Evolutionary conservation across 768 basidiomycete species (phyloP).

Genomic region (Cyathus striatus): DNA sequence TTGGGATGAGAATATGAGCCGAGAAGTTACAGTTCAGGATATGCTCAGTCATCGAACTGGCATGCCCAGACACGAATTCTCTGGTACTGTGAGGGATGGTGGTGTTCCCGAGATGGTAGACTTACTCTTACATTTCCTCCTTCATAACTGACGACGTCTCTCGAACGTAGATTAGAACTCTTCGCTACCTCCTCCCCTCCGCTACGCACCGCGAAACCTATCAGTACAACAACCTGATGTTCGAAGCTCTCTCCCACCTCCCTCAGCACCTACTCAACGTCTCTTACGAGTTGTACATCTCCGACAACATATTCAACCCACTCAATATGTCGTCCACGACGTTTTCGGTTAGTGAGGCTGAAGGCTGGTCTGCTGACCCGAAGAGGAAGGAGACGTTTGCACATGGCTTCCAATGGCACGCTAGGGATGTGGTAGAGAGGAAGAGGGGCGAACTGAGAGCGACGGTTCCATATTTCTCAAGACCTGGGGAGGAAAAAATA

Average conservation of each 20-base stretch:
- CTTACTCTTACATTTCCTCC: conserved; percentile 1
- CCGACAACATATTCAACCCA: conserved; percentile 29
- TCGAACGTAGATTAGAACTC: conserved; percentile 23
- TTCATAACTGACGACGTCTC: background rate
- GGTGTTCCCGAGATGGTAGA: conserved; percentile 31
- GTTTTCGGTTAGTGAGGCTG: conserved; percentile 31
- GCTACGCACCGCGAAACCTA: conserved; percentile 34
- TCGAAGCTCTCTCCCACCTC: conserved; percentile 34
- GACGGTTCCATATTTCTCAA: conserved; percentile 32
- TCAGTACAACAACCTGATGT: conserved; percentile 45
- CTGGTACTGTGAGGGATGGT: conserved; percentile 21
- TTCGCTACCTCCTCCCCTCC: conserved; percentile 33
- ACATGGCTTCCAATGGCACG: conserved; percentile 28
- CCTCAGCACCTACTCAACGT: conserved; percentile 31
- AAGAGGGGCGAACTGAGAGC: conserved; percentile 25
- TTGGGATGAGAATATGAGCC: conserved; percentile 28
- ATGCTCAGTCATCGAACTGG: conserved; percentile 40
- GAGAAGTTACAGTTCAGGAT: conserved; percentile 31
- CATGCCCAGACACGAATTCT: conserved; percentile 37
- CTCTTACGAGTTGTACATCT: conserved; percentile 33
- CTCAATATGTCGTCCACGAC: conserved; percentile 35
- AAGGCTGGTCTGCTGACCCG: too few species aligned
- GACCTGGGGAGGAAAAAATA: conserved; percentile 31
- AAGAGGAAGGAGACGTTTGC: conserved; percentile 24
- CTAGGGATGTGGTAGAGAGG: conserved; percentile 23